These are phyloP conservation scores for Eruca vesicaria DNA, from an alignment of 441 rosid species.

Conservation along the genomic window DNA sequence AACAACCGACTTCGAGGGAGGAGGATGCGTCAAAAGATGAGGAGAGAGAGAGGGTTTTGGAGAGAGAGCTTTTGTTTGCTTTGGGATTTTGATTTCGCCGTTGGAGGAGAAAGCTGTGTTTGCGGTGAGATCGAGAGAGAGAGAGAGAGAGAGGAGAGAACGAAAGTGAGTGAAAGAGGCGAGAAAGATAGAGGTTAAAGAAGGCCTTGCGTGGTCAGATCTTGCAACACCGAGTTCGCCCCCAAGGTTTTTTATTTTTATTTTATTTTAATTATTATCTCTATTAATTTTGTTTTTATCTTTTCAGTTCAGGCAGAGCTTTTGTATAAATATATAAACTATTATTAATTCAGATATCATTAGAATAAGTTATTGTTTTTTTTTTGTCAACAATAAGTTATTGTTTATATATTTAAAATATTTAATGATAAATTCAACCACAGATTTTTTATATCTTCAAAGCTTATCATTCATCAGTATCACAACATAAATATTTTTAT, in stretches of 20 bases:
- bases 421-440: no score
- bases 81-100: slow-evolving; percentile 5
- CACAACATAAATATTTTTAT: no score
- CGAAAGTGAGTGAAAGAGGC: slow-evolving; percentile 11
- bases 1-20: slow-evolving; percentile 10
- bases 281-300: no score
- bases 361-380: no score
- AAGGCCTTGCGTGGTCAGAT: slow-evolving; percentile 42
- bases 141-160: neutral
- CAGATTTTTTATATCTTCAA: no score
- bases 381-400: no score
- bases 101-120: slow-evolving; percentile 7
- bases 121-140: slow-evolving; percentile 8
- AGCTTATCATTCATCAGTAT: no score
- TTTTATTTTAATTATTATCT: neutral
- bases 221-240: slow-evolving; percentile 26
- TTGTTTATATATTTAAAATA: no score
- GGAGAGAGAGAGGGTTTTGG: slow-evolving; percentile 5
- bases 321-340: no score
- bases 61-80: slow-evolving; percentile 14
- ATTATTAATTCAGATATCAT: no score
- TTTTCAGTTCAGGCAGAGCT: no score
- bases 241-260: neutral
- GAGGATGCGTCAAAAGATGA: neutral
- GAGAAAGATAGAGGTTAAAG: slow-evolving; percentile 23